These are phyloP conservation scores for Beauveria brongniartii DNA, from an alignment of 2,329 filamentous ascomycete genomes.

Conservation along the genomic window DNA sequence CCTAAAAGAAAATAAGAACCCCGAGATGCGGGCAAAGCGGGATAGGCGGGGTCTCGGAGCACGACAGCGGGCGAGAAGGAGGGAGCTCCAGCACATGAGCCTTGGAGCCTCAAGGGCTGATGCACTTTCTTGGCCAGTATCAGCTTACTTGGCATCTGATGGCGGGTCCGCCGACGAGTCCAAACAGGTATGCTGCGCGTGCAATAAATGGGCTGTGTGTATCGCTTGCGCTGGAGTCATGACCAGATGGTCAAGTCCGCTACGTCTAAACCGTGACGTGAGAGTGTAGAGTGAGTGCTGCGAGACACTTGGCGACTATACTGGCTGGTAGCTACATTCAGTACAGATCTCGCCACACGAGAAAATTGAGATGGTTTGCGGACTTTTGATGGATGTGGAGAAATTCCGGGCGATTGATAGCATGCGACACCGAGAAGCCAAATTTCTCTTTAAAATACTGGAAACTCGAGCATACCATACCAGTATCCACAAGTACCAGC, in stretches of 20 bases:
- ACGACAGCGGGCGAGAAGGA: neutral
- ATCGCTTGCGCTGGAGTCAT: neutral
- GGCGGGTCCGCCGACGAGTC: neutral
- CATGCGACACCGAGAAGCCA: neutral
- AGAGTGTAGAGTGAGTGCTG: no score
- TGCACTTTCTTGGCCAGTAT: neutral
- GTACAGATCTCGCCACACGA: neutral
- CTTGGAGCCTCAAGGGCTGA: neutral
- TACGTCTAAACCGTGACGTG: no score
- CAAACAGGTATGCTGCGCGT: neutral
- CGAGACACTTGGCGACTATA: neutral
- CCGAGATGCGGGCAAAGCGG: neutral
- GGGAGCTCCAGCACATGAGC: neutral
- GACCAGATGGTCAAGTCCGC: neutral
- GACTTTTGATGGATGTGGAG: neutral
- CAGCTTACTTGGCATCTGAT: neutral
- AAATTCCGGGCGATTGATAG: neutral
- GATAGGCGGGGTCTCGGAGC: slow-evolving; percentile 8
- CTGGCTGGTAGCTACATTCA: neutral
- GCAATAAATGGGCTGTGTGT: neutral
- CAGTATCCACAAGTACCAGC: neutral
- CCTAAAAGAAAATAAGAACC: neutral
- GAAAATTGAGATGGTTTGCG: neutral
- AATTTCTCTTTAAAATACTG: neutral
- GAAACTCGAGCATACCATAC: no score